These are phyloP conservation scores for Vitis labrusca DNA, from an alignment of 164 flowering plant species.

Conservation along the genomic window DNA sequence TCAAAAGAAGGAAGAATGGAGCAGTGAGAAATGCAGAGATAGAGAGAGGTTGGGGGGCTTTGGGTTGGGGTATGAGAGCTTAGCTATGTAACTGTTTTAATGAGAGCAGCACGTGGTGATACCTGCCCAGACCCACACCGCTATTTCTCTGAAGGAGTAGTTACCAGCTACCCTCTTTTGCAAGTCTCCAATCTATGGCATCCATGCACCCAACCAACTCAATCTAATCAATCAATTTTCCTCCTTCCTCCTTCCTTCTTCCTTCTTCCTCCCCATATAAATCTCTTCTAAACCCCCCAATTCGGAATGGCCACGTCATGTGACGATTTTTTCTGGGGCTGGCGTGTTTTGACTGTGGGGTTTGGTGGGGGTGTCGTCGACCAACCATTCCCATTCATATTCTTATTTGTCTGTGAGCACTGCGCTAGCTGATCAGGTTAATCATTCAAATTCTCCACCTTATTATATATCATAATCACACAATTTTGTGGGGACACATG, in stretches of 20 bases:
- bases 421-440: too few species aligned
- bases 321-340: background rate
- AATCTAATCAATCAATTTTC: background rate
- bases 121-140: constrained; percentile 36
- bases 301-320: too few species aligned
- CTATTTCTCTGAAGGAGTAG: constrained; percentile 27
- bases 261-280: background rate
- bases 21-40: background rate
- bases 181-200: background rate
- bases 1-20: background rate
- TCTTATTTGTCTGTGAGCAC: too few species aligned
- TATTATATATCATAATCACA: too few species aligned
- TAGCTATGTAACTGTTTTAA: constrained; percentile 36
- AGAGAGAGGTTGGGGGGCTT: constrained; percentile 7
- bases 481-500: background rate
- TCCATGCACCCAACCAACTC: background rate
- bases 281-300: background rate
- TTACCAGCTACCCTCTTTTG: constrained; percentile 47
- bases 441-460: too few species aligned
- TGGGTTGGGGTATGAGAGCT: constrained; percentile 9
- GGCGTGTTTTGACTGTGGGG: constrained; percentile 29
- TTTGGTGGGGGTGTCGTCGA: constrained; percentile 35
- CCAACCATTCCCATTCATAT: constrained; percentile 37
- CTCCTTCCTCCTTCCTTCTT: background rate
- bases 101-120: constrained; percentile 56